Conservation (phyloP, 352 stramenopile genomes). For the Globisporangium splendens region DNA sequence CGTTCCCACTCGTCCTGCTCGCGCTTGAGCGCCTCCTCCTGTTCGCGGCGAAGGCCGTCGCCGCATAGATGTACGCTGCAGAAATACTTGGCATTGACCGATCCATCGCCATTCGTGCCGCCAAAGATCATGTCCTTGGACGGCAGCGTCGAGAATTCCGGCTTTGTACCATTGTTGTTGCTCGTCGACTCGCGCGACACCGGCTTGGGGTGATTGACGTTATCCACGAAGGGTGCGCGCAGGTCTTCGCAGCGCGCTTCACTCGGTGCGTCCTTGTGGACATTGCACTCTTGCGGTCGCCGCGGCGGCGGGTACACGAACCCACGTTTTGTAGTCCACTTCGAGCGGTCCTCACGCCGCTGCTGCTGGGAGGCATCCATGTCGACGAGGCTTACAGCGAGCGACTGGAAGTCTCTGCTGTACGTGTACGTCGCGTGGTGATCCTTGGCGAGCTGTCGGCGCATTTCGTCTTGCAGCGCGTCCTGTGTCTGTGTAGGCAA, state of each 20-base stretch:
- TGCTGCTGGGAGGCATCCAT: conserved; percentile 53
- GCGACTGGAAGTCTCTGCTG: conserved; percentile 84
- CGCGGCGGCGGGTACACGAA: conserved; percentile 86
- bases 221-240: conserved; percentile 79
- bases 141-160: conserved; percentile 76
- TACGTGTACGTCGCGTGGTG: conserved; percentile 80
- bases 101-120: conserved; percentile 70
- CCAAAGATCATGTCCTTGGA: conserved; percentile 89
- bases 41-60: conserved; percentile 69
- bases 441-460: conserved; percentile 53
- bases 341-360: conserved; percentile 36
- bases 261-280: conserved; percentile 65
- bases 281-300: conserved; percentile 63
- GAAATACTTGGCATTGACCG: conserved; percentile 73
- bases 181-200: conserved; percentile 36
- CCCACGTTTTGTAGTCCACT: conserved; percentile 83
- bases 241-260: conserved; percentile 83
- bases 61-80: conserved; percentile 83
- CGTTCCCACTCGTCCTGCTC: conserved; percentile 71
- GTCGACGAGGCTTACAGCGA: conserved; percentile 80
- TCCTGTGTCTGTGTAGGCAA: conserved; percentile 61
- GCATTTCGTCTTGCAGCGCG: conserved; percentile 76
- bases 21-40: conserved; percentile 60
- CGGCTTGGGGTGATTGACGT: conserved; percentile 65
- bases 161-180: neutral